Base-by-base conservation (phyloP, 768 basidiomycete species). In the Amanita exitialis region DNA sequence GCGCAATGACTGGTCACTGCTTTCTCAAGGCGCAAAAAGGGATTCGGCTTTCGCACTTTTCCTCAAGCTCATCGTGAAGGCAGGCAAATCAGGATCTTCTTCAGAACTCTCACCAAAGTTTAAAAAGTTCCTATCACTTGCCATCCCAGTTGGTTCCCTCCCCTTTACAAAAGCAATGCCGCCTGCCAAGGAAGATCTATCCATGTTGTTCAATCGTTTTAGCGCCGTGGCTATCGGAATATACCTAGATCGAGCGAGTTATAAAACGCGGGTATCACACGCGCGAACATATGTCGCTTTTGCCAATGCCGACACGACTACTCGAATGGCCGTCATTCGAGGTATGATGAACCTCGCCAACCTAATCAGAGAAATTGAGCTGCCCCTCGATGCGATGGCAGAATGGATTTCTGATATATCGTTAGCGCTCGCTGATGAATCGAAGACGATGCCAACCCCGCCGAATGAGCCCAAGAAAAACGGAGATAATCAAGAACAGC, bases 11-110 rank as follows among this genome's bases (percentile, higher is more conserved):
- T 68, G 80, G 60, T 64, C 66, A 2, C 65, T 82, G 9, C 72
- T 90, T 4, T 69, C 69, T 15, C 64, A 69, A 16, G 69, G 72
- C 45, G 73, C 80, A 23, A 63, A 66, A 15, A 63, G 64, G 15
- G 93, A 95, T 58, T 80, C 85, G 1, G 78, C 86, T 1, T 93
- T 86, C 59, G 74, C 78, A n/a, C 61, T 88, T 5, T 88, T 92
- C 60, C 70, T 95, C 41, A 90, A 92, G 62, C 72, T 96, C 49
- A 71, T 93, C 30, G 77, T 83, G n/a, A 78, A 79, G 41, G 82
- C 84, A 0, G 71, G 70, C 20, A 57, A 59, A 25, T 20, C 51
- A 2, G 62, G 64, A 18, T 43, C 50, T 20, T 62, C 64, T 56
- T 61, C 64, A 44, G 56, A 60, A 47, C 59, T 73, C 12, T 65